Evolutionary conservation across 805 yeast genomes (phyloP).

Genomic region (Yarrowia hollandica): DNA sequence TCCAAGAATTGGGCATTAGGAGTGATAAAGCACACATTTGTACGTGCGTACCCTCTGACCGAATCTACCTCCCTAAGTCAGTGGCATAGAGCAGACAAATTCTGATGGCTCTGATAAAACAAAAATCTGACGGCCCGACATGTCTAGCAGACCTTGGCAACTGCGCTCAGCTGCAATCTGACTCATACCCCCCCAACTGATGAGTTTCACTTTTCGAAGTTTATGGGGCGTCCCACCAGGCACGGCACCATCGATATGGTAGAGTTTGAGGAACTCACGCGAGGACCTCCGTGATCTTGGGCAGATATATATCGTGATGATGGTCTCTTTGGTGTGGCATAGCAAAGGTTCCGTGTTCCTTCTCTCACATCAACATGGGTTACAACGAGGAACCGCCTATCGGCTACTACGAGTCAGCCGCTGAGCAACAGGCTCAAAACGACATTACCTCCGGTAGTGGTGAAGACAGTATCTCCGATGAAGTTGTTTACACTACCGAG

Average conservation of each 20-base stretch:
- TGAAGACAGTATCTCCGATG: not conserved
- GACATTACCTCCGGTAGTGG: not conserved
- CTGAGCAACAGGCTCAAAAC: not conserved
- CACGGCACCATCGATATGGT: conserved; percentile 20
- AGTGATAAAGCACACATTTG: not conserved
- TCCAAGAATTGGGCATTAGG: not conserved
- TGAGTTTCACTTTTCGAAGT: not conserved
- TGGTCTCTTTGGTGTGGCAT: not conserved
- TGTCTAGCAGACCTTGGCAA: too few species aligned
- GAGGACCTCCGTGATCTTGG: not conserved
- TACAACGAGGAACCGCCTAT: conserved; percentile 2
- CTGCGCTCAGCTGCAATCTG: conserved; percentile 11
- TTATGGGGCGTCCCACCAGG: conserved; percentile 1
- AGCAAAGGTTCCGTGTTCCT: not conserved
- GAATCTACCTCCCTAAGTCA: too few species aligned
- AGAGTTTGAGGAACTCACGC: conserved; percentile 16
- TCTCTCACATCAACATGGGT: not conserved
- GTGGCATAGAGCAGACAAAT: too few species aligned
- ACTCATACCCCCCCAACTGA: not conserved
- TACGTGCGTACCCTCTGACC: too few species aligned
- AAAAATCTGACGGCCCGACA: too few species aligned
- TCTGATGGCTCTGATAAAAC: too few species aligned
- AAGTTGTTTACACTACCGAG: conserved; percentile 9
- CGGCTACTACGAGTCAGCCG: conserved; percentile 5
- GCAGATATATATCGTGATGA: not conserved